Evolutionary conservation across 83 land plant species (phyloP).

Genomic region (Isoetes engelmannii): DNA sequence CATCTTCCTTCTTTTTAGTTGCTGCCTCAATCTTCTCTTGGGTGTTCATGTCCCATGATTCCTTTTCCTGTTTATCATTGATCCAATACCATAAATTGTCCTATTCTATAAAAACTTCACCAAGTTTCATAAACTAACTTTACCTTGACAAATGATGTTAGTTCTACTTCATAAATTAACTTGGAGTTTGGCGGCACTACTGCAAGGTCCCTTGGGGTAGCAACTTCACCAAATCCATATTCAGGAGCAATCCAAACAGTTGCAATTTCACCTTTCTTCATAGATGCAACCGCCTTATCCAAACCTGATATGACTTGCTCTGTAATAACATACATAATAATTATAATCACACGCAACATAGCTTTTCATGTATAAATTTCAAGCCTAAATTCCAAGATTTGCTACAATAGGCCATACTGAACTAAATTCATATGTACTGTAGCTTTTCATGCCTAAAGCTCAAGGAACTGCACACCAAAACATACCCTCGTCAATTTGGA

Average conservation of each 20-base stretch:
- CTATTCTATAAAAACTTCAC: too few relatives aligned
- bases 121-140: too few relatives aligned
- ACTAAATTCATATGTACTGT: too few relatives aligned
- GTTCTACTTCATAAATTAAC: conserved; percentile 69
- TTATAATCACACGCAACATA: too few relatives aligned
- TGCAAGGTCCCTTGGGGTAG: conserved; percentile 59
- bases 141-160: conserved; percentile 58
- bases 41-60: conserved; percentile 64
- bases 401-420: too few relatives aligned
- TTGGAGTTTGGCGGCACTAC: conserved; percentile 78
- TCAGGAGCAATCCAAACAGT: conserved; percentile 57
- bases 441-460: too few relatives aligned
- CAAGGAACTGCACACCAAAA: too few relatives aligned
- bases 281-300: conserved; percentile 58
- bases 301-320: conserved; percentile 84
- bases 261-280: conserved; percentile 88
- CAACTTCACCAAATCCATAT: conserved; percentile 67
- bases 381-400: too few relatives aligned
- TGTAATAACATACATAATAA: conserved; percentile 13
- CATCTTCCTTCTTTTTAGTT: conserved; percentile 60
- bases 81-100: too few relatives aligned
- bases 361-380: too few relatives aligned
- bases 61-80: conserved; percentile 41
- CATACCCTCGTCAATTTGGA: too few relatives aligned
- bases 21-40: conserved; percentile 62